Base-by-base conservation (phyloP, 202 grass and related monocot genomes). In the Setaria italica region DNA sequence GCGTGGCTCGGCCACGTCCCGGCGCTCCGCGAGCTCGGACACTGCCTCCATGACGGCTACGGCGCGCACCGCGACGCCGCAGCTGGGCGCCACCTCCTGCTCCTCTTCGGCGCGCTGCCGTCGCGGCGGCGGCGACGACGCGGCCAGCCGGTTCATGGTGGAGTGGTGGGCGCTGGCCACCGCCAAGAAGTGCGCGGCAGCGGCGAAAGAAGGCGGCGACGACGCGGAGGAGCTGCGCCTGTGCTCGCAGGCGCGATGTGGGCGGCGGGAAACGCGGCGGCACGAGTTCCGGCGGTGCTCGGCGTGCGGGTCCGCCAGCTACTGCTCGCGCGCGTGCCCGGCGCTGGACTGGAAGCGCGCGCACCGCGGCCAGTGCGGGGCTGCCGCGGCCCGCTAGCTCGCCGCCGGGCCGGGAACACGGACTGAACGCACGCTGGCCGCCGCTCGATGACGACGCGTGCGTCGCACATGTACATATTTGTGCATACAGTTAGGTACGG, bases 241-340 rank as follows among this genome's bases (percentile, higher is more conserved):
- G 48, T 95, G 94, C 81, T 95, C 94, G 19, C 81, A 95, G 1
- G 37, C 13, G n/a, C 70, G 74, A 19, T 97, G 91, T 41, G 94
- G 94, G 4, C 81, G 89, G 48, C 43, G 64, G 17, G 91, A 97
- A 85, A 95, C 89, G 67, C 85, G 95, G 74, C 92, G 85, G 17
- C 89, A 93, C 67, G 95, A 94, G 89, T 97, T 97, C 87, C 89
- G 95, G 20, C 92, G 92, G 65, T 97, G 95, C 82, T 92, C 92
- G 15, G 88, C 76, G 47, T 97, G 95, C 78, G 89, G 86, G 66
- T 41, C 79, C 13, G 91, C 89, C 32, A 88, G 25, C 20, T 97
- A 97, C 76, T 97, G 94, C 85, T 97, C 91, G 6, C 87, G 91
- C 7, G 89, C 85, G 12, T 97, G 94, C 82, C 91, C 94, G 80